These are phyloP conservation scores for Phytophthora rubi DNA, from an alignment of 352 stramenopile genomes.

Conservation along the genomic window DNA sequence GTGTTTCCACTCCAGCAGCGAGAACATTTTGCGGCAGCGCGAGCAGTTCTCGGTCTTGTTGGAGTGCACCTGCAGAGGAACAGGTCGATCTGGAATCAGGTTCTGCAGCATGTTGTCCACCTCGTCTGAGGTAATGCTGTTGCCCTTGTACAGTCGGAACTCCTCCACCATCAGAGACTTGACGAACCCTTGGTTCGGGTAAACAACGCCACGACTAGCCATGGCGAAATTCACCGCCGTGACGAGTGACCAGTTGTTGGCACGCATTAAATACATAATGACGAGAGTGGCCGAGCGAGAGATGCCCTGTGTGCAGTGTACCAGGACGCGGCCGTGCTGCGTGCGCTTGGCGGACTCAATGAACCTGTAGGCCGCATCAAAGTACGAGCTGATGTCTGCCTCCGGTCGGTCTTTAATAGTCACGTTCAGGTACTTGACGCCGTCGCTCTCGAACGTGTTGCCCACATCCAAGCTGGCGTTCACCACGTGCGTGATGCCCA, in stretches of 20 bases:
- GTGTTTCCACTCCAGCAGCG: slow-evolving; percentile 85
- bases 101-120: slow-evolving; percentile 79
- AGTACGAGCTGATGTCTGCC: slow-evolving; percentile 73
- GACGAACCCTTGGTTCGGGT: slow-evolving; percentile 86
- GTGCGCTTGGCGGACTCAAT: slow-evolving; percentile 82
- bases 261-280: slow-evolving; percentile 89
- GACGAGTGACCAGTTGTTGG: slow-evolving; percentile 83
- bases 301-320: slow-evolving; percentile 88
- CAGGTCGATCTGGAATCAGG: slow-evolving; percentile 72
- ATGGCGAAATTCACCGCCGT: slow-evolving; percentile 85
- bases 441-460: slow-evolving; percentile 75
- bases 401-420: slow-evolving; percentile 84
- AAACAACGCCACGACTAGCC: slow-evolving; percentile 78
- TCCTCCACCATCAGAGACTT: slow-evolving; percentile 80
- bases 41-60: slow-evolving; percentile 75
- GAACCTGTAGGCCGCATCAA: slow-evolving; percentile 74
- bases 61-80: slow-evolving; percentile 68
- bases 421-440: slow-evolving; percentile 77
- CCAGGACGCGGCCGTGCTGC: slow-evolving; percentile 78
- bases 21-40: slow-evolving; percentile 78
- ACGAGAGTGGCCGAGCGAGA: slow-evolving; percentile 83
- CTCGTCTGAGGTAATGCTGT: slow-evolving; percentile 73
- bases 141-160: slow-evolving; percentile 79
- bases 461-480: slow-evolving; percentile 83
- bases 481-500: slow-evolving; percentile 87